Evolutionary conservation across 352 stramenopile genomes (phyloP).

Genomic region (Discostella stelligera): DNA sequence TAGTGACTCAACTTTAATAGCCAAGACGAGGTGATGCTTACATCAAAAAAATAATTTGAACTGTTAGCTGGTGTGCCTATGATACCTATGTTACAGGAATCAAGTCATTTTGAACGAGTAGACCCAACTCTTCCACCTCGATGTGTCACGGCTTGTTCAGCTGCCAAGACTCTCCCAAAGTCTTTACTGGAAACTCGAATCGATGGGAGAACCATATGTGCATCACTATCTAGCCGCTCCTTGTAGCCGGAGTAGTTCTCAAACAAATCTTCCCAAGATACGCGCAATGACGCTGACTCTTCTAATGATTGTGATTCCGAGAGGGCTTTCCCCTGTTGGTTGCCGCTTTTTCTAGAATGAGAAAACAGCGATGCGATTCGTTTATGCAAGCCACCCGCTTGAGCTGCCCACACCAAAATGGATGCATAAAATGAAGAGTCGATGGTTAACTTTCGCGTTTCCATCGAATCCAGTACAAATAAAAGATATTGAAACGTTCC

Average conservation of each 20-base stretch:
- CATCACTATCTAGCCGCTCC: conserved; percentile 20
- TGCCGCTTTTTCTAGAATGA: conserved; percentile 27
- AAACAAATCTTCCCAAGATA: conserved; percentile 65
- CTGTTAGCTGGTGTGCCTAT: background rate
- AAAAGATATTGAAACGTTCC: conserved; percentile 71
- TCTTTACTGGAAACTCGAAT: conserved; percentile 55
- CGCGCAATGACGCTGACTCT: background rate
- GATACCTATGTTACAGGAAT: background rate
- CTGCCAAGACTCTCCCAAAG: conserved; percentile 53
- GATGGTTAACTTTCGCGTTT: conserved; percentile 59
- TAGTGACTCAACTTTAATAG: too few species aligned
- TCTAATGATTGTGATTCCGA: conserved; percentile 21
- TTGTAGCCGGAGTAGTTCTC: conserved; percentile 54
- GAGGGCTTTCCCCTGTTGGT: conserved; percentile 42
- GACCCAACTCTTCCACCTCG: conserved; percentile 21
- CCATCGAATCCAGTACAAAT: conserved; percentile 71
- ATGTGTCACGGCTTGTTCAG: conserved; percentile 60
- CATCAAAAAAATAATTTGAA: too few species aligned
- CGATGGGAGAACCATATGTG: conserved; percentile 25
- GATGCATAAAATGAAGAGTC: conserved; percentile 67
- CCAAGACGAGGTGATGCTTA: too few species aligned
- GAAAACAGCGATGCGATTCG: conserved; percentile 63
- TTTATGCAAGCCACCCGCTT: conserved; percentile 55
- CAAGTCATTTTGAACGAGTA: conserved; percentile 5
- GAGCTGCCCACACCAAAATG: conserved; percentile 53